Percentiles rank a stretch among this genome's conserved stretches.
Conservation (phyloP, 1,284 basidiomycete species). For the Papiliotrema nemorosa region DNA sequence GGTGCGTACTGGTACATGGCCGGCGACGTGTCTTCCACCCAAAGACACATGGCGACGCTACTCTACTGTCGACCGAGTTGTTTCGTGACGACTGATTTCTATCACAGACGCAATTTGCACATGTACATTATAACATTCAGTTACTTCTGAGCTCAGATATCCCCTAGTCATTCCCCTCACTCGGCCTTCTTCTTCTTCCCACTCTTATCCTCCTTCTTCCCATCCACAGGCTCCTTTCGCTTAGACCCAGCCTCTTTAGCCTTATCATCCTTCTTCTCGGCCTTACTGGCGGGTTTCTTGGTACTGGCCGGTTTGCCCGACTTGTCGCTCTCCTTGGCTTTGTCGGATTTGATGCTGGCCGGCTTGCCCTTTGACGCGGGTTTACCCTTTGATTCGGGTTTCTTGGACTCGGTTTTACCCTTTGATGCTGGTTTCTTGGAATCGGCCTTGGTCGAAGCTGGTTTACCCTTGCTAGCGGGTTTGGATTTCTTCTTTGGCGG, state of each 20-base stretch:
- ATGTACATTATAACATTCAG: no score
- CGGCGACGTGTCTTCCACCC: no score
- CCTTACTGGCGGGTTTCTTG: no score
- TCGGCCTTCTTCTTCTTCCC: slow-evolving; percentile 10
- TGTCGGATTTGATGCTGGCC: no score
- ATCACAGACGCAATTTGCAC: no score
- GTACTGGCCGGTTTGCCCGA: slow-evolving; percentile 2
- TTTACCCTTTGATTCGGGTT: not conserved
- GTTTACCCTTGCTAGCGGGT: slow-evolving; percentile 8
- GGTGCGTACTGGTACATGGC: no score
- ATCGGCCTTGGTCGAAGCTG: slow-evolving; percentile 5
- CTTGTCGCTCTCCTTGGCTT: slow-evolving; percentile 8
- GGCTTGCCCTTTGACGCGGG: not conserved
- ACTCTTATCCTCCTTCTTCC: slow-evolving; percentile 7
- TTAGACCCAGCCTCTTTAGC: slow-evolving; percentile 9
- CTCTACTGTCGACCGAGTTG: no score
- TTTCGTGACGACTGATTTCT: no score
- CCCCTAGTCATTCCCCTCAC: slow-evolving; percentile 4
- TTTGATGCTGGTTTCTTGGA: slow-evolving; percentile 3
- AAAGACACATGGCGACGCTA: no score
- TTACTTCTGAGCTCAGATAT: no score
- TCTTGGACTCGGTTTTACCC: slow-evolving; percentile 10
- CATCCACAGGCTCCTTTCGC: slow-evolving; percentile 14
- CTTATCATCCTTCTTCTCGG: no score
- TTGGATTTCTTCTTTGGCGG: slow-evolving; percentile 3